Evolutionary conservation across 2,329 filamentous ascomycete species (phyloP).

Genomic region (Pseudocercospora eumusae): DNA sequence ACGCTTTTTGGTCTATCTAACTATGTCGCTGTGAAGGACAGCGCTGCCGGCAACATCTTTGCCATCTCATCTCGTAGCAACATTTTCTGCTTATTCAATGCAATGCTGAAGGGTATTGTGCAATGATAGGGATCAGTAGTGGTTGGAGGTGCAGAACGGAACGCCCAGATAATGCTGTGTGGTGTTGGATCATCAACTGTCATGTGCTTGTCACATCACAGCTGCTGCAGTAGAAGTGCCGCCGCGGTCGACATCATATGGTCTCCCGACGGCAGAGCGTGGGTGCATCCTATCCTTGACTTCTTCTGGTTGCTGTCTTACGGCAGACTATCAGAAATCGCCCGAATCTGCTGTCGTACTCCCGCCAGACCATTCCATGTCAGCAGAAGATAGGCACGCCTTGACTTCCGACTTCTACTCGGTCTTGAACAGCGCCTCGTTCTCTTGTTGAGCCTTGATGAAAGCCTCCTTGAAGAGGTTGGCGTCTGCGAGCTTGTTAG

Average conservation of each 20-base stretch:
- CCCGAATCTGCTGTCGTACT: not conserved
- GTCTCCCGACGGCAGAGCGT: not conserved
- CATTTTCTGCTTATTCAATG: conserved; percentile 25
- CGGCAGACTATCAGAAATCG: not conserved
- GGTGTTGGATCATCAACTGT: conserved; percentile 14
- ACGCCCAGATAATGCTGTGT: conserved; percentile 33
- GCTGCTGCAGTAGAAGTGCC: not conserved
- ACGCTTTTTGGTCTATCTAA: conserved; percentile 29
- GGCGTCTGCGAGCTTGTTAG: conserved; percentile 64
- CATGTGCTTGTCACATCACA: not conserved
- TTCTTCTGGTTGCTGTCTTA: conserved; percentile 2
- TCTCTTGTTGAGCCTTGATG: conserved; percentile 94
- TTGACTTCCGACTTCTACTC: conserved; percentile 19
- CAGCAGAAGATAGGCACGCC: not conserved
- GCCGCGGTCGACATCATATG: not conserved
- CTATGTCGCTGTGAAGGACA: conserved; percentile 19
- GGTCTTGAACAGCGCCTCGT: conserved; percentile 74
- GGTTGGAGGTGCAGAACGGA: conserved; percentile 29
- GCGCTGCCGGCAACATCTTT: conserved; percentile 16
- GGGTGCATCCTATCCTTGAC: not conserved
- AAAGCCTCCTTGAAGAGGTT: conserved; percentile 97
- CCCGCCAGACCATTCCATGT: not conserved
- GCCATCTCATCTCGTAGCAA: conserved; percentile 11
- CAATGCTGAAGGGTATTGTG: conserved; percentile 28
- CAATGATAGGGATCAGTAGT: conserved; percentile 23